Evolutionary conservation across 148 eudicot genomes (phyloP), one percentile per base, ranked within the genome.

Genomic region (Vaccinium corymbosum): DNA sequence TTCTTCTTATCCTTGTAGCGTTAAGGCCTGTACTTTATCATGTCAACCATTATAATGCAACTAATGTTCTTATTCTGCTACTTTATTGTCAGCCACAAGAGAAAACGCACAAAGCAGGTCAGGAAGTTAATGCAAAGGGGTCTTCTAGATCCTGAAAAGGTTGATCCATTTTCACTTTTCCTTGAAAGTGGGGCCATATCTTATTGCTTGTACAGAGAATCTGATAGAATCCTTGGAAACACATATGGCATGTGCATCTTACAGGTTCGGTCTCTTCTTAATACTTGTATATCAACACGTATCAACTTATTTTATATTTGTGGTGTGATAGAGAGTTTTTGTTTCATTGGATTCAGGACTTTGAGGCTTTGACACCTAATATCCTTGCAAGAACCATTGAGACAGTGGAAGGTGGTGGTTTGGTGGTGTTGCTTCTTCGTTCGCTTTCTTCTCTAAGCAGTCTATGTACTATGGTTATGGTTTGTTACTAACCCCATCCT

Each of bases 381-480:
- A 94, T 93, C 66, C 89, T 95, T 57, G 98, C 98, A 80, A 93
- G 98, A 86, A 95, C 98, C 52, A 93, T 95, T 83, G 98, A 95
- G 87, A 95, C 98, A 27, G 98, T 95, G 74, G 95, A 95, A 89
- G 98, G 98, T 87, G 98, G 98, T 76, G 98, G 98, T 79, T 83
- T 95, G 81, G 86, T 95, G 85, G 71, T 95, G 22, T 85, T 95
- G 87, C 91, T 95, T 80, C 87, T 95, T 73, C 95, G 89, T 49
- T 91, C 98, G 80, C 88, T 95, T 59, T 88, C 94, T 78, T 93
- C 98, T 35, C 93, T 94, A 57, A 92, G 94, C 29, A 94, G 96
- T 82, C 89, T 95, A 71, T 93, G 81, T 91, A 93, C 98, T 80
- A 95, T 95, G 98, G 98, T 95, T 85, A 95, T 93, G 98, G 98